Percentiles rank a stretch among this genome's conserved stretches.
phyloP scores from a whole-genome alignment of 257 asterid species.

The Schizonepeta tenuifolia region DNA sequence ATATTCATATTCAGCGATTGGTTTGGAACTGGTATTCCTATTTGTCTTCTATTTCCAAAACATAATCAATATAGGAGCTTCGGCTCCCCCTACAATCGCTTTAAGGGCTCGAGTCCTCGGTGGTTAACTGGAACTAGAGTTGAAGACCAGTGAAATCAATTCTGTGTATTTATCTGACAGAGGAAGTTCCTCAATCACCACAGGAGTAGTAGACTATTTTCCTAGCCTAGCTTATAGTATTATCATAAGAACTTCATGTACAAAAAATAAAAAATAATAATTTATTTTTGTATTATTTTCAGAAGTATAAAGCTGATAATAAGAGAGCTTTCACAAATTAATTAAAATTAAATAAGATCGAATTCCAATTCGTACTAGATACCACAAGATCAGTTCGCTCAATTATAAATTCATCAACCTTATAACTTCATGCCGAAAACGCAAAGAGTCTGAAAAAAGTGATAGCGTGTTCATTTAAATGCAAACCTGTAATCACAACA shows the following conservation, averaged over 20 bases:
- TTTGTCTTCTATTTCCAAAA: too few species aligned
- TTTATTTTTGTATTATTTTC: conserved; percentile 1
- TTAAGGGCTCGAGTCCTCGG: too few species aligned
- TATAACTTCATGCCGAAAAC: neutral
- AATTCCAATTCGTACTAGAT: too few species aligned
- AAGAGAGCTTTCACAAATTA: neutral
- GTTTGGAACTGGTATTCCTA: too few species aligned
- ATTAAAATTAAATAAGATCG: too few species aligned
- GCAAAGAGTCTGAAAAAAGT: neutral
- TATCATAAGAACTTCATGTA: neutral
- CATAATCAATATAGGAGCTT: too few species aligned
- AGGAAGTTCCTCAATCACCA: neutral
- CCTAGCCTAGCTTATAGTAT: neutral
- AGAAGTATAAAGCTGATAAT: neutral
- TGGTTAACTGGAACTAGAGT: too few species aligned
- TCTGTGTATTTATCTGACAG: neutral
- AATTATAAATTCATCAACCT: neutral
- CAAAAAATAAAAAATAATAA: neutral
- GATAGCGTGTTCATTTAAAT: conserved; percentile 5
- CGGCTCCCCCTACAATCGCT: too few species aligned
- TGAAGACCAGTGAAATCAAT: too few species aligned
- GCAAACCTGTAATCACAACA: conserved; percentile 93
- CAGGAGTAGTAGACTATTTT: neutral
- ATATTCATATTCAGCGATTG: too few species aligned
- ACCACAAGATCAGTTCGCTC: neutral